Conservation (phyloP, 2,329 filamentous ascomycete species). For the Helicocarpus griseus region DNA sequence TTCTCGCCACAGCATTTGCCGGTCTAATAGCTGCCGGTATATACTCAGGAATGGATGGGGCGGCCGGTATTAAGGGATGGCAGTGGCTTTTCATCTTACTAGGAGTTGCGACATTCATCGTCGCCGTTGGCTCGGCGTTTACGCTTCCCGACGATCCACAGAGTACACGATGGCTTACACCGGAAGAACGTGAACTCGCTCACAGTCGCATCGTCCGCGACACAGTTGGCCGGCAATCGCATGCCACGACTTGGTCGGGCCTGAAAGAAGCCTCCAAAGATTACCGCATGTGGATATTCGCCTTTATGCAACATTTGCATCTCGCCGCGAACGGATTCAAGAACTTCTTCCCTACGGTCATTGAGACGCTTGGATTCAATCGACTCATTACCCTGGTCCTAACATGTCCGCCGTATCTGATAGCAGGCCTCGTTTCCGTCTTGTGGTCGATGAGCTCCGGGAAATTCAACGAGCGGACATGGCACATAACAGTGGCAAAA, state of each 20-base stretch:
- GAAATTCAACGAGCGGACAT: neutral
- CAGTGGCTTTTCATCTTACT: conserved; percentile 52
- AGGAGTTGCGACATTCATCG: conserved; percentile 38
- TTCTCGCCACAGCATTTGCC: conserved; percentile 52
- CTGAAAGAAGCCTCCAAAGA: conserved; percentile 24
- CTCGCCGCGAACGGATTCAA: conserved; percentile 37
- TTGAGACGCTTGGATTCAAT: conserved; percentile 38
- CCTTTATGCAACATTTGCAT: conserved; percentile 40
- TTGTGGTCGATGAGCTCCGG: neutral
- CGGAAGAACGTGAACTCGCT: conserved; percentile 31
- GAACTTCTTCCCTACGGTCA: conserved; percentile 37
- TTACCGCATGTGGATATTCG: conserved; percentile 33
- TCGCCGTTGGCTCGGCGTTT: conserved; percentile 33
- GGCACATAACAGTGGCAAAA: neutral
- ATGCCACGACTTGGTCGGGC: conserved; percentile 32
- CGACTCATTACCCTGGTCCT: conserved; percentile 40
- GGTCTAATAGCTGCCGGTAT: conserved; percentile 52
- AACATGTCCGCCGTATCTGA: conserved; percentile 21
- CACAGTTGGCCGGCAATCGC: conserved; percentile 33
- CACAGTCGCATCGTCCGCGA: conserved; percentile 37
- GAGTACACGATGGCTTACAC: conserved; percentile 23
- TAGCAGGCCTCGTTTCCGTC: neutral
- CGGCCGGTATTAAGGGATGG: conserved; percentile 48
- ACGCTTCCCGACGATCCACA: conserved; percentile 35
- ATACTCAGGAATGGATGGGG: conserved; percentile 48